Conservation (phyloP, 2,329 filamentous ascomycete species). For the Coleophoma crateriformis region DNA sequence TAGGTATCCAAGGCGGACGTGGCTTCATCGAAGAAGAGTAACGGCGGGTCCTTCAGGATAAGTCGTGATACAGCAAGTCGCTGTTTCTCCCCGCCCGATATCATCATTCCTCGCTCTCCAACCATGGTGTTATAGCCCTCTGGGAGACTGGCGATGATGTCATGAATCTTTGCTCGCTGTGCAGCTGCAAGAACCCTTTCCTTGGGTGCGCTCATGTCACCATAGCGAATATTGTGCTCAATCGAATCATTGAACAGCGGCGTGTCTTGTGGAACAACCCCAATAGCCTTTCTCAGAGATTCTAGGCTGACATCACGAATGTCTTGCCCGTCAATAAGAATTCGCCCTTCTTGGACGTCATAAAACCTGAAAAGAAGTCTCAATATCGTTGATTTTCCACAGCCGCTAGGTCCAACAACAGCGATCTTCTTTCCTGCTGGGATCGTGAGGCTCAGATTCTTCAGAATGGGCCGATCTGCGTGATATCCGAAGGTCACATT, state of each 20-base stretch:
- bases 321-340: conserved; percentile 90
- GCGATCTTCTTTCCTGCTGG: conserved; percentile 95
- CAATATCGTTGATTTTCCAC: conserved; percentile 91
- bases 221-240: conserved; percentile 92
- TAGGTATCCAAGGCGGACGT: conserved; percentile 90
- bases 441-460: conserved; percentile 79
- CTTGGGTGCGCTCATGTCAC: conserved; percentile 68
- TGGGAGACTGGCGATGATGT: conserved; percentile 72
- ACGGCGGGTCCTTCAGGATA: conserved; percentile 80
- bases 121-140: conserved; percentile 90
- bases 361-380: conserved; percentile 92
- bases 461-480: conserved; percentile 78
- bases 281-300: conserved; percentile 78
- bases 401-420: conserved; percentile 90
- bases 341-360: conserved; percentile 78
- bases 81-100: conserved; percentile 92
- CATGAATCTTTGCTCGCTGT: conserved; percentile 76
- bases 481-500: conserved; percentile 94
- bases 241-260: conserved; percentile 97
- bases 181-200: conserved; percentile 75
- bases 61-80: conserved; percentile 78
- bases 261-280: conserved; percentile 95
- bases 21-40: conserved; percentile 94
- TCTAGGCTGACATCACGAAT: conserved; percentile 78
- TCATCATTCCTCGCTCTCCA: conserved; percentile 94